Base-by-base conservation (phyloP, 192 early-diverging fungal genomes). In the Phlyctochytrium planicorne region DNA sequence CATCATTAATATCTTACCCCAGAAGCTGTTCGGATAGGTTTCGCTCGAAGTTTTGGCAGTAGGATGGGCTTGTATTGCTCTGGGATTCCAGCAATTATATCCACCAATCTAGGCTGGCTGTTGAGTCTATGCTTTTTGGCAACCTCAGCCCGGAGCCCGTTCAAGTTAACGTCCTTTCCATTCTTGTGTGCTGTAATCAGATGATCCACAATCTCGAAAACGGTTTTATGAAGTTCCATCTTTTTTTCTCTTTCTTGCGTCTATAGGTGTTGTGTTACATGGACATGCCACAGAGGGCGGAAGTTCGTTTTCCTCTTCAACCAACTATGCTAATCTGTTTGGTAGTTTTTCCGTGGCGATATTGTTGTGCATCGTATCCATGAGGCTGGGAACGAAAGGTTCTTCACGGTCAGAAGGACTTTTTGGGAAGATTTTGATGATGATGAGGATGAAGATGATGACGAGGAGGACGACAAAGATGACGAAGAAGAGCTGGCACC, bases 41-140 rank as follows among this genome's bases (percentile, higher is more conserved):
- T 98, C 33, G 96, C 97, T 62, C 93, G 91, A 25, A 99, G 82
- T 32, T 84, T 85, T 1, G 95, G 94, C 20, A 98, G 77, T 16
- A 99, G 79, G n/a, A 78, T 79, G 30, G 89, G 82, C 61, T 85
- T 90, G 79, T 97, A 84, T 67, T 96, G 87, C 75, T 95, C 94
- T 1, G 97, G 97, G 65, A 99, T 97, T 32, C 94, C 97, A 10
- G 96, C 93, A 53, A 99, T 97, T 60, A 99, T 98, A 72, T 99
- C 97, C 16, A 96, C 94, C 2, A 99, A 85, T 65, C 90, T 90
- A 10, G 97, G 97, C 78, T 96, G 95, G 34, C 89, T 88, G 52
- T 85, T 82, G 12, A 97, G 83, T 60, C 87, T 91, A 68, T 91
- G 82, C 63, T 89, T 76, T 20, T 65, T 62, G 25, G 75, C 52